phyloP scores from a whole-genome alignment of 768 basidiomycete species.

The Podaxis pistillaris region DNA sequence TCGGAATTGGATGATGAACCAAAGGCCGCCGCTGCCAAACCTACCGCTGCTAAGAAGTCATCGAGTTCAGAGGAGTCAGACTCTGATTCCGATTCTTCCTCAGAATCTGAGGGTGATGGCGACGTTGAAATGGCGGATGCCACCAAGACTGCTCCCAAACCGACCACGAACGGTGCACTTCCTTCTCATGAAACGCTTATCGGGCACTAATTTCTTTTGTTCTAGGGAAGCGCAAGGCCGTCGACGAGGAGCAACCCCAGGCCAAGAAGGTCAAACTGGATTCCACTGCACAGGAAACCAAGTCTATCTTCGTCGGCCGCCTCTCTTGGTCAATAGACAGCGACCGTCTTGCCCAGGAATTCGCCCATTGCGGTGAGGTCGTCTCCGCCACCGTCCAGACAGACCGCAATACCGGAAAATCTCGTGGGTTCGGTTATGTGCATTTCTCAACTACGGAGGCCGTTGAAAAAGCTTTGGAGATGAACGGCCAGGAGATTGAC shows the following conservation, averaged over 20 bases:
- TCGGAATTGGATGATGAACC: slow-evolving; percentile 26
- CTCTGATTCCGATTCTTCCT: slow-evolving; percentile 25
- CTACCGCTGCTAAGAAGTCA: slow-evolving; percentile 20
- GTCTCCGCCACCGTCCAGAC: slow-evolving; percentile 85
- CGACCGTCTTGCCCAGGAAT: slow-evolving; percentile 91
- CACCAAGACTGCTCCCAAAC: slow-evolving; percentile 27
- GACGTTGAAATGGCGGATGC: slow-evolving; percentile 63
- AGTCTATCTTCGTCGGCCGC: slow-evolving; percentile 86
- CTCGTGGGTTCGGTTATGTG: slow-evolving; percentile 85
- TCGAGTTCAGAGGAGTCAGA: slow-evolving; percentile 17
- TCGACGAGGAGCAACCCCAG: slow-evolving; percentile 53
- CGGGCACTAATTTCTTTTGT: neutral
- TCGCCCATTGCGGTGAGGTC: slow-evolving; percentile 86
- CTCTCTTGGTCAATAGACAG: slow-evolving; percentile 97
- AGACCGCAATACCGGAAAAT: slow-evolving; percentile 79
- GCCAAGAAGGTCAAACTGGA: slow-evolving; percentile 83
- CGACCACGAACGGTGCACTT: slow-evolving; percentile 32
- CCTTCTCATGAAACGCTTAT: neutral
- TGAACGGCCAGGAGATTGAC: slow-evolving; percentile 89
- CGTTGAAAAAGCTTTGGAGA: slow-evolving; percentile 75
- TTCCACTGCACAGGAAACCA: slow-evolving; percentile 48
- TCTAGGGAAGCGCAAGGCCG: slow-evolving; percentile 80
- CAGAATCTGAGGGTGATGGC: slow-evolving; percentile 36
- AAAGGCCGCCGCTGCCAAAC: slow-evolving; percentile 23
- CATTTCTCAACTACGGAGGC: slow-evolving; percentile 69